phyloP scores from a whole-genome alignment of 2,329 filamentous ascomycete species.

The Fusarium decemcellulare region DNA sequence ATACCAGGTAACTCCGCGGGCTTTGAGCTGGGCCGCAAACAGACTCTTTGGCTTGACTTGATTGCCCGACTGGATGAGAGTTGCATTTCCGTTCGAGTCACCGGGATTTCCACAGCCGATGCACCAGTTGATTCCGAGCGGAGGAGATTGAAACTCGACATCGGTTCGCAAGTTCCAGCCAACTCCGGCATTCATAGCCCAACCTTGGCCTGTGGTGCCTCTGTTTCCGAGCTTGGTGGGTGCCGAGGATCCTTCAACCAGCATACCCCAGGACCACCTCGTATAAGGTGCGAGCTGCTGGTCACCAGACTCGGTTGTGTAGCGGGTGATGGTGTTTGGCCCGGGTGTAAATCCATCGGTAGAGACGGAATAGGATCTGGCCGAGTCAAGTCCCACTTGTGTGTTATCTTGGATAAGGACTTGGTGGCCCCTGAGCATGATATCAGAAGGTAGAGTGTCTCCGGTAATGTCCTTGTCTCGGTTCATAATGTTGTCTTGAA shows the following conservation, averaged over 20 bases:
- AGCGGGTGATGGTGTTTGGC: constrained; percentile 24
- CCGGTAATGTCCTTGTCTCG: constrained; percentile 13
- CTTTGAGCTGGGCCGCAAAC: background rate
- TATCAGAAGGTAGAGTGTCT: constrained; percentile 12
- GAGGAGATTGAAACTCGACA: constrained; percentile 11
- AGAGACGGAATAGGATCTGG: constrained; percentile 16
- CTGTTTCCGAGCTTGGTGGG: background rate
- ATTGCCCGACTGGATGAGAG: background rate
- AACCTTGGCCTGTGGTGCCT: constrained; percentile 15
- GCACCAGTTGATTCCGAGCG: constrained; percentile 30
- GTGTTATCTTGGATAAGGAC: constrained; percentile 18
- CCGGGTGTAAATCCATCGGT: constrained; percentile 16
- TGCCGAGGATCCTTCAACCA: constrained; percentile 15
- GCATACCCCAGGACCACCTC: constrained; percentile 20
- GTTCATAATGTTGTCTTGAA: constrained; percentile 14
- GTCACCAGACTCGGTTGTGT: constrained; percentile 6
- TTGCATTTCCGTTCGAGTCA: background rate
- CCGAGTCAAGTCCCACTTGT: constrained; percentile 19
- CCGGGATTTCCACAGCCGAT: constrained; percentile 11
- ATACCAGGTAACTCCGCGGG: background rate
- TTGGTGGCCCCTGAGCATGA: constrained; percentile 17
- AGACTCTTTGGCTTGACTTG: background rate
- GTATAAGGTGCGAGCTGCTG: constrained; percentile 20
- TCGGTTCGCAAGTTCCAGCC: constrained; percentile 20
- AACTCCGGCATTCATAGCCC: constrained; percentile 29